phyloP scores from a whole-genome alignment of 2,329 filamentous ascomycete species.

The Cladophialophora psammophila region DNA sequence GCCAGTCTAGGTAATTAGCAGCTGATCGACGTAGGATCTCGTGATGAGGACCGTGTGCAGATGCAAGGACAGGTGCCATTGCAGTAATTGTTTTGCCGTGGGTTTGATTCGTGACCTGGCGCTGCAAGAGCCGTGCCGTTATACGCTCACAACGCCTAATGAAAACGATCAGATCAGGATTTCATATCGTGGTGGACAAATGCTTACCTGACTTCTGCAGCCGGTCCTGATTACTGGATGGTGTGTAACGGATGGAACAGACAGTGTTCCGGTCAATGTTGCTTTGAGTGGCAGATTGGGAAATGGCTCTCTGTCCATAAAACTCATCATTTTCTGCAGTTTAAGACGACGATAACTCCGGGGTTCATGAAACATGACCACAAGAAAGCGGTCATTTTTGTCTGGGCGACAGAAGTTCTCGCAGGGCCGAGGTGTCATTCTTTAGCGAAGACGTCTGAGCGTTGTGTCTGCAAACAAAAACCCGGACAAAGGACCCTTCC shows the following conservation, averaged over 20 bases:
- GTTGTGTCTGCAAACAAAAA: constrained; percentile 23
- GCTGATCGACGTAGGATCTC: constrained; percentile 15
- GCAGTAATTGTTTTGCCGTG: background rate
- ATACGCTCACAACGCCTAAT: background rate
- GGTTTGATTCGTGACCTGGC: background rate
- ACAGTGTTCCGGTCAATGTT: background rate
- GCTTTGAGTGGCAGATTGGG: background rate
- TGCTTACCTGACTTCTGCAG: background rate
- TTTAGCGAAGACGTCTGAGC: constrained; percentile 13
- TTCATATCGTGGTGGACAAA: background rate
- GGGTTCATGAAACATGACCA: background rate
- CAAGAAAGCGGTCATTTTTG: background rate
- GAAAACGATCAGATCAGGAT: background rate
- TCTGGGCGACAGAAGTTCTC: background rate
- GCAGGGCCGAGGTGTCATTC: background rate
- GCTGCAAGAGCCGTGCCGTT: background rate
- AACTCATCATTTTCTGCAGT: background rate
- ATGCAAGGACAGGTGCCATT: constrained; percentile 18
- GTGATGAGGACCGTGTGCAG: background rate
- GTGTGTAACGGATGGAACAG: background rate
- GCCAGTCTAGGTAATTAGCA: constrained; percentile 29
- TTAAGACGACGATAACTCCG: background rate
- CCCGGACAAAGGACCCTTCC: constrained; percentile 9
- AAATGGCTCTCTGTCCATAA: background rate
- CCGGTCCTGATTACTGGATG: background rate